Conservation (phyloP, 2,329 filamentous ascomycete genomes). For the Pseudogymnoascus sp. region DNA sequence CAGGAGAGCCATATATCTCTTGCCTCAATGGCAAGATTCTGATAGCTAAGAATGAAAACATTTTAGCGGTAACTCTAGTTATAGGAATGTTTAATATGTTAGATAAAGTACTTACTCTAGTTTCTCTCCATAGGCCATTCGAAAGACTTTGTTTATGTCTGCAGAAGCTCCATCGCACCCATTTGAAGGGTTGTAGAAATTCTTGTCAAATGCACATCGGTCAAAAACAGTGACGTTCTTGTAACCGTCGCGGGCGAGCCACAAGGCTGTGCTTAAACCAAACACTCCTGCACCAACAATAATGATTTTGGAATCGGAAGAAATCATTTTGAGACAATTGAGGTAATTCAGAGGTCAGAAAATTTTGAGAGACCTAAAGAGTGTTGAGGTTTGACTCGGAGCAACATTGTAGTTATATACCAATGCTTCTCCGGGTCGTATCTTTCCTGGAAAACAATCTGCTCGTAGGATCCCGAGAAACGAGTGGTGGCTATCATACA, state of each 20-base stretch:
- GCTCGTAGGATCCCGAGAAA: too few species aligned
- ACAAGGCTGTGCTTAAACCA: conserved; percentile 37
- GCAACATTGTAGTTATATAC: not conserved
- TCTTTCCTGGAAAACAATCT: too few species aligned
- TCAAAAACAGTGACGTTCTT: conserved; percentile 42
- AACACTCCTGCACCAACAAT: conserved; percentile 38
- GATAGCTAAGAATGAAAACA: conserved; percentile 12
- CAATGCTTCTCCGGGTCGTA: not conserved
- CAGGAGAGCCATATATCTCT: conserved; percentile 29
- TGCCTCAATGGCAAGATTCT: conserved; percentile 27
- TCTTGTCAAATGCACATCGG: conserved; percentile 36
- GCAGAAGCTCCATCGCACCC: conserved; percentile 40
- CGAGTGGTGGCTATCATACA: too few species aligned
- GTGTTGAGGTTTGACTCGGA: not conserved
- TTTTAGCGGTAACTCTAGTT: not conserved
- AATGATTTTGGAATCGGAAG: conserved; percentile 26
- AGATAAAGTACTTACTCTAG: conserved; percentile 1
- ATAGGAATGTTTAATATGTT: not conserved
- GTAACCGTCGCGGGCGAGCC: conserved; percentile 39
- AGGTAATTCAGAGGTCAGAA: not conserved
- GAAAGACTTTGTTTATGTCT: conserved; percentile 40
- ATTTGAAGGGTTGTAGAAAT: conserved; percentile 33
- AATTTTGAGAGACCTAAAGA: not conserved
- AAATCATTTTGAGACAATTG: conserved; percentile 7
- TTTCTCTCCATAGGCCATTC: conserved; percentile 34